Evolutionary conservation across 225 moss, liverwort and hornwort species (phyloP).

Genomic region (Bryoerythrophyllum caledonicum): DNA sequence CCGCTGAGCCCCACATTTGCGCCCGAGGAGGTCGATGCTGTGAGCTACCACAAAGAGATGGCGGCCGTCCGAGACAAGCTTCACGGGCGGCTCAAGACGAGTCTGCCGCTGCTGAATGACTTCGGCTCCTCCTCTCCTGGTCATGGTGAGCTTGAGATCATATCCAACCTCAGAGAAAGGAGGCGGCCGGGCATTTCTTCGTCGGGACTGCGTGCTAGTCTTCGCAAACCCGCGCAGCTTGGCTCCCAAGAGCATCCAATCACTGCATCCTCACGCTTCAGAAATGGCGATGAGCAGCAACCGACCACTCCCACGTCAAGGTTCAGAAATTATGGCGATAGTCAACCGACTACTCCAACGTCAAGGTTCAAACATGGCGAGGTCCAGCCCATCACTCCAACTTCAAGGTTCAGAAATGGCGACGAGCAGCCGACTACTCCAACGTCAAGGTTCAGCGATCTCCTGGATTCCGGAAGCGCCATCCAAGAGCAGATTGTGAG

Average conservation of each 20-base stretch:
- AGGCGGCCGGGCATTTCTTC: background rate
- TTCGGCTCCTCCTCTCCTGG: background rate
- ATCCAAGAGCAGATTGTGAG: constrained; percentile 17
- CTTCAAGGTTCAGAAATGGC: constrained; percentile 17
- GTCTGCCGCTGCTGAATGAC: background rate
- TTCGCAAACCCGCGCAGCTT: background rate
- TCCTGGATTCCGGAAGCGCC: background rate
- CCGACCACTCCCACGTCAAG: background rate
- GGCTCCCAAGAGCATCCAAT: background rate
- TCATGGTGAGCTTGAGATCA: constrained; percentile 14
- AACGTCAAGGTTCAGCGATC: background rate
- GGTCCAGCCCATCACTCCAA: background rate
- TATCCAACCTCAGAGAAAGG: constrained; percentile 19
- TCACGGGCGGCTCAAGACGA: constrained; percentile 19
- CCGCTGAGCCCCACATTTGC: constrained; percentile 22
- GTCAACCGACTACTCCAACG: background rate
- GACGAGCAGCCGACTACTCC: background rate
- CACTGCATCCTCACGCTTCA: background rate
- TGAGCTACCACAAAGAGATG: background rate
- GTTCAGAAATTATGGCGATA: constrained; percentile 6
- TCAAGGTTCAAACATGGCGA: constrained; percentile 15
- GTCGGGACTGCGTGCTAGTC: background rate
- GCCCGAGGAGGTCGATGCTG: background rate
- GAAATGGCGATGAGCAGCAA: background rate
- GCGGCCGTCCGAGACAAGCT: constrained; percentile 3